Base-by-base conservation (phyloP, 495 filamentous ascomycete species). In the Penicillium cataractarum region DNA sequence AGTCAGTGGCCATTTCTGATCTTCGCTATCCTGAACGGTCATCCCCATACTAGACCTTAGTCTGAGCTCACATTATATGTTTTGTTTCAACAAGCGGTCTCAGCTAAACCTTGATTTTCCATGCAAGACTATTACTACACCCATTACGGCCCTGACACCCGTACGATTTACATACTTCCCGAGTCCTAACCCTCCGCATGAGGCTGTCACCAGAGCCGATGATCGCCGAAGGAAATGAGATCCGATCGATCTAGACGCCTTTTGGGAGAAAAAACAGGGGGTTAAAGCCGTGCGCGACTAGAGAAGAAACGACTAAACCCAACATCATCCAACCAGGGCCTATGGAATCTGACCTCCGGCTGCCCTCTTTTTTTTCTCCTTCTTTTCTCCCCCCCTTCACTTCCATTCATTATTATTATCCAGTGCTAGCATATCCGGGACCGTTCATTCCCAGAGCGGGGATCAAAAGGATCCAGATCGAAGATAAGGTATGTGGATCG, bases 221-320 rank as follows among this genome's bases (percentile, higher is more conserved):
- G 56, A 66, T 66, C 60, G 53, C 60, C 37, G 52, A 57, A 24
- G n/a, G n/a, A n/a, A n/a, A n/a, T n/a, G n/a, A n/a, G n/a, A 46
- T 29, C 37, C 65, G 63, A 65, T 65, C 44, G 55, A 63, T 65
- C 49, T 57, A 64, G 64, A 61, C 44, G 29, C 31, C 6, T 51
- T 31, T 17, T 10, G 22, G 21, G n/a, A 46, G 27, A 46, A 15
- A 9, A n/a, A n/a, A n/a, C n/a, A n/a, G n/a, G n/a, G n/a, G n/a
- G n/a, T n/a, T n/a, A n/a, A n/a, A n/a, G n/a, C n/a, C n/a, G n/a
- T n/a, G n/a, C n/a, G n/a, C n/a, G n/a, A n/a, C n/a, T n/a, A n/a
- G n/a, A n/a, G n/a, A n/a, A n/a, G n/a, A n/a, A n/a, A n/a, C n/a
- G n/a, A n/a, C n/a, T n/a, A n/a, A n/a, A n/a, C n/a, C n/a, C 29